These are phyloP conservation scores for Picea abies DNA, from an alignment of 83 land plant genomes.

Conservation along the genomic window DNA sequence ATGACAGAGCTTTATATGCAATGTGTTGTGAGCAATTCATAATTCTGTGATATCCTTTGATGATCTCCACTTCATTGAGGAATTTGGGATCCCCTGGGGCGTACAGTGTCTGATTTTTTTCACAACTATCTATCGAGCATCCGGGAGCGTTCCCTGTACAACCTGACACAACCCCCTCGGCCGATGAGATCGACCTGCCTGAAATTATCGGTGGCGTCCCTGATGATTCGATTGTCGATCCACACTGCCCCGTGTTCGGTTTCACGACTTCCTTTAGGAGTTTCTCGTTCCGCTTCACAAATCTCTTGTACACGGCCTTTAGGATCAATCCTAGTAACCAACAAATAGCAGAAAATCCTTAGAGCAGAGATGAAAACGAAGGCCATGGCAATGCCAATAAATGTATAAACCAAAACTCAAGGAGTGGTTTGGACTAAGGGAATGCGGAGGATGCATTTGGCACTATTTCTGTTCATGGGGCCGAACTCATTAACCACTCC, in stretches of 20 bases:
- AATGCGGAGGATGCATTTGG: no score
- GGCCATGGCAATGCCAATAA: conserved; percentile 27
- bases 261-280: no score
- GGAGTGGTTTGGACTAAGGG: neutral
- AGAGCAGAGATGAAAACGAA: conserved; percentile 18
- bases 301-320: neutral
- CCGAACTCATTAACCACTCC: no score
- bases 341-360: conserved; percentile 21
- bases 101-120: neutral
- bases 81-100: neutral
- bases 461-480: no score
- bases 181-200: conserved; percentile 66
- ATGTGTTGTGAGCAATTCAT: no score
- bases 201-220: conserved; percentile 66
- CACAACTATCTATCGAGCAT: neutral
- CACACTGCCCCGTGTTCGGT: no score
- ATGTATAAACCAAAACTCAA: conserved; percentile 24
- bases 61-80: neutral
- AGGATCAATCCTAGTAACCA: neutral
- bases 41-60: no score
- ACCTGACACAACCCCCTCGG: conserved; percentile 73
- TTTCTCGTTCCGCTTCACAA: neutral
- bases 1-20: no score
- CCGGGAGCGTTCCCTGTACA: conserved; percentile 10
- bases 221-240: conserved; percentile 51